Conservation (phyloP, 2,329 filamentous ascomycete species). For the Paecilomyces dactylethromorphus region DNA sequence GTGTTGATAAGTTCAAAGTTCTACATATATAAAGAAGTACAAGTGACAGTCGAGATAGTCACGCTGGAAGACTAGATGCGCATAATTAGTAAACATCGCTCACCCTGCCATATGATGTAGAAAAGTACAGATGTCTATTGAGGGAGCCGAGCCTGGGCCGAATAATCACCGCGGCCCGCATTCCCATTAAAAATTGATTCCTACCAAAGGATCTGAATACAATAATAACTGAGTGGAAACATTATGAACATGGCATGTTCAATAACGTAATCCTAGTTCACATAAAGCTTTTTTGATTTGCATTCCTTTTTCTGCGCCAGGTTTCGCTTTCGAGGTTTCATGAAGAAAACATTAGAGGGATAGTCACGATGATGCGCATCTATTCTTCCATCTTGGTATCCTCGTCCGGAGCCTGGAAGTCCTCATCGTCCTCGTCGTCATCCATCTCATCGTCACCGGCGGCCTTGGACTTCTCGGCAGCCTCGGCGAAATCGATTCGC, state of each 20-base stretch:
- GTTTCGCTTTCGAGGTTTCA: neutral
- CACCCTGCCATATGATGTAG: no score
- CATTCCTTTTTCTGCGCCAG: neutral
- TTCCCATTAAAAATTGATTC: neutral
- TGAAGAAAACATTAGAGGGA: neutral
- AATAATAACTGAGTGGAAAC: neutral
- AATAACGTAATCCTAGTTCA: neutral
- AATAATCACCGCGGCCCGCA: neutral
- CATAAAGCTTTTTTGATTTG: constrained; percentile 1
- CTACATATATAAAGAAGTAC: no score
- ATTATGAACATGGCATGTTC: neutral
- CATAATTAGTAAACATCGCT: no score
- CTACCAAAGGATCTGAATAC: neutral
- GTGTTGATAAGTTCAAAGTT: no score
- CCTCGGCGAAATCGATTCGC: constrained; percentile 88
- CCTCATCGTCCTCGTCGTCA: constrained; percentile 52
- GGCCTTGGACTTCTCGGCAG: constrained; percentile 74
- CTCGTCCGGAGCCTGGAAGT: constrained; percentile 25
- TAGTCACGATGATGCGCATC: constrained; percentile 1
- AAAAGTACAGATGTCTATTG: no score
- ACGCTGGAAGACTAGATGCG: no score
- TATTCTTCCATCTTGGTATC: constrained; percentile 37
- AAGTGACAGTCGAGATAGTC: no score
- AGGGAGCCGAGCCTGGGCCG: no score
- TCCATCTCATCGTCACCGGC: constrained; percentile 61